Evolutionary conservation across 495 filamentous ascomycete genomes (phyloP), one percentile per base, ranked within the genome.

Genomic region (Cladorrhinum samala): DNA sequence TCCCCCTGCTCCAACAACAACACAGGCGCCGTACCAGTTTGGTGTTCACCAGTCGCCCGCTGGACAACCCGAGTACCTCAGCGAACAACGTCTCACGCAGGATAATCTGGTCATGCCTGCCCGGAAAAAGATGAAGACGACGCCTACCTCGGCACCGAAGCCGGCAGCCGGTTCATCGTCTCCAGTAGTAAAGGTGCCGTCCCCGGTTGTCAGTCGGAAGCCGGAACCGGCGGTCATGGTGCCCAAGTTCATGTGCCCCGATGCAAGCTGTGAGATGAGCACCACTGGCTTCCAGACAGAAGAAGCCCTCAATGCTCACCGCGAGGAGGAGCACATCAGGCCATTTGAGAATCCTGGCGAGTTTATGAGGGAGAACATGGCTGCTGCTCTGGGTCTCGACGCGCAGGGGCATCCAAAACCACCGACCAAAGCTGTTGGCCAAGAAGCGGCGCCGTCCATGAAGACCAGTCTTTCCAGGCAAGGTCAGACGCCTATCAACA

Each of bases 11-110:
- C 83, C 86, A n/a, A 87, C 80, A 0, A 74, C 81, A 0, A 65
- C 82, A 0, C 79, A 86, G 39, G 76, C 83, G 36, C 81, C 84
- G 0, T 88, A 87, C 63, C 77, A 77, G 40, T 78, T 91, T 54
- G 83, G 83, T 18, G 77, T 78, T 7, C 79, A 85, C 30, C 79
- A 85, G 38, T 88, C 89, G 27, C 89, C 88, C 16, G 76, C 85
- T 42, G 86, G 87, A 4, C 75, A 83, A 19, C 86, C 89, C 4
- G 69, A 68, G 0, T 84, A 84, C 53, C 63, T 72, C 37, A 63
- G 61, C 37, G 70, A 75, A 38, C 61, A 68, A 14, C 57, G 68
- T 19, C 49, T 82, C 4, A 80, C 75, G 5, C 67, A 72, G 36
- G 69, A 72, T 3, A 77, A 77, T 41, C 70, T 84, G 23, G 70